Percentiles rank a stretch among this genome's conserved stretches.
phyloP scores from a whole-genome alignment of 129 eudicot species.

The Saposhnikovia divaricata region DNA sequence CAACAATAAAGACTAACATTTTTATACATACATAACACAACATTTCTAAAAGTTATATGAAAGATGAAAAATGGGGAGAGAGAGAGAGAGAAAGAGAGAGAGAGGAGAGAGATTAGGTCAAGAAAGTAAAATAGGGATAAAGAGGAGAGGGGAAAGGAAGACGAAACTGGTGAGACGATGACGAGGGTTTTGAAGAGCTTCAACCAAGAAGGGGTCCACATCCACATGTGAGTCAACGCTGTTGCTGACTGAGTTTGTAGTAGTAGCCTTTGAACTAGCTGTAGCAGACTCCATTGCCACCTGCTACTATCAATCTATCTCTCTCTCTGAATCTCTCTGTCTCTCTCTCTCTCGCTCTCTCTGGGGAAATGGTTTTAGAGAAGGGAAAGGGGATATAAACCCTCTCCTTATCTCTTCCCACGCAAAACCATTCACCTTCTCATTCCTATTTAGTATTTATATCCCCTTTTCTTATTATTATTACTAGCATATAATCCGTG shows the following conservation, averaged over 20 bases:
- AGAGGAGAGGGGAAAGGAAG: neutral
- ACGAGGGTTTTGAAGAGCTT: slow-evolving; percentile 97
- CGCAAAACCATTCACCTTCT: neutral
- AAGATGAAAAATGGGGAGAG: neutral
- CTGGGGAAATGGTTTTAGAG: neutral
- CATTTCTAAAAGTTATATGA: neutral
- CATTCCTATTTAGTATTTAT: neutral
- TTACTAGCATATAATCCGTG: too few relatives aligned
- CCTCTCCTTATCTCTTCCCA: slow-evolving; percentile 1
- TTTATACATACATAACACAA: neutral
- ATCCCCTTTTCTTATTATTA: neutral
- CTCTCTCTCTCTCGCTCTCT: neutral
- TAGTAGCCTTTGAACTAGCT: neutral
- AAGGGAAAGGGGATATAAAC: neutral
- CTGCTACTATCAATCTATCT: neutral
- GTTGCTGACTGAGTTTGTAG: neutral
- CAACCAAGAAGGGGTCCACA: slow-evolving; percentile 85
- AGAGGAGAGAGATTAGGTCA: too few relatives aligned
- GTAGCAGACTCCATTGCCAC: neutral
- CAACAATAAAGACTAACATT: neutral
- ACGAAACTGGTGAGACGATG: slow-evolving; percentile 75
- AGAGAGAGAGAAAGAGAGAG: neutral
- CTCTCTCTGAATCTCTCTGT: neutral
- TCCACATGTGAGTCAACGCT: too few relatives aligned
- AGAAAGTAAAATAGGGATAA: too few relatives aligned